phyloP scores from a whole-genome alignment of 2,329 filamentous ascomycete genomes.

The Uncinocarpus reesii region DNA sequence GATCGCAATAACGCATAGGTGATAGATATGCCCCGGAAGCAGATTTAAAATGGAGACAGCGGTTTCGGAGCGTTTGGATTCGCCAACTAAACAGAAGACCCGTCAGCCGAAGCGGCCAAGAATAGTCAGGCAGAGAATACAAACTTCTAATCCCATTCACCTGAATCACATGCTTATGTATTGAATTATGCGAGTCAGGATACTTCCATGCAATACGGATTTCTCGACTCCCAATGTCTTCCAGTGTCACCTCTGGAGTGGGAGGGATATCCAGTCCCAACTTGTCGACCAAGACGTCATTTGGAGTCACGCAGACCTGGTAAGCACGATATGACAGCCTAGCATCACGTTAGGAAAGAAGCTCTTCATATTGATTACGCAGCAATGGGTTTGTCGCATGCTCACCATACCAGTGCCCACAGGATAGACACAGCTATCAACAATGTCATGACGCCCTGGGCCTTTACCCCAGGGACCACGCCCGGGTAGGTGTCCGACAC shows the following conservation, averaged over 20 bases:
- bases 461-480: constrained; percentile 38
- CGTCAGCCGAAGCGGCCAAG: constrained; percentile 14
- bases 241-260: constrained; percentile 77
- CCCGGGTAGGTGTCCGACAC: constrained; percentile 39
- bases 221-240: constrained; percentile 76
- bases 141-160: constrained; percentile 84
- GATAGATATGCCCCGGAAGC: constrained; percentile 79
- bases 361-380: not conserved
- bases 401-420: constrained; percentile 42
- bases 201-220: constrained; percentile 86
- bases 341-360: constrained; percentile 6
- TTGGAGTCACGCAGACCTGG: constrained; percentile 81
- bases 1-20: constrained; percentile 83
- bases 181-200: constrained; percentile 54
- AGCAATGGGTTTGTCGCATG: constrained; percentile 3
- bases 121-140: constrained; percentile 7
- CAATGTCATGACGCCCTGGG: constrained; percentile 42
- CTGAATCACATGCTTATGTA: constrained; percentile 81
- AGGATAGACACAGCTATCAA: constrained; percentile 40
- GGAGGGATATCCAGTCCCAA: constrained; percentile 90
- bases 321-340: constrained; percentile 80
- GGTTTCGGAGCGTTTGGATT: constrained; percentile 68
- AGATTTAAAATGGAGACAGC: constrained; percentile 87
- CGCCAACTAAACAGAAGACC: constrained; percentile 53
- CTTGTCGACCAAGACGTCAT: constrained; percentile 80